Base-by-base conservation (phyloP, 2,329 filamentous ascomycete species). In the Colletotrichum sp. region DNA sequence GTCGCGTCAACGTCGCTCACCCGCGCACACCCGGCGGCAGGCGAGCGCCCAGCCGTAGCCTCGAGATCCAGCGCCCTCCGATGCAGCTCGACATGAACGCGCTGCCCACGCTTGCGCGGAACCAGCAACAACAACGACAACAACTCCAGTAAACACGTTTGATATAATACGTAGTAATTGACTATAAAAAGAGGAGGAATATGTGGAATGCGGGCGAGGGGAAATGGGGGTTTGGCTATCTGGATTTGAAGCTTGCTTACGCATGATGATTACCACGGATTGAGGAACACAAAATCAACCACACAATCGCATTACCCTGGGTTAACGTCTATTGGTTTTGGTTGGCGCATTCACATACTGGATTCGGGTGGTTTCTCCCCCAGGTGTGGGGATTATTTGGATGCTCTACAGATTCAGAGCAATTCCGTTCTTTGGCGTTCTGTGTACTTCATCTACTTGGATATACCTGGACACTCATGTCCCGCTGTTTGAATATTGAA, bases 1-100 rank as follows among this genome's bases (percentile, higher is more conserved):
- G 90, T 1, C 86, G 90, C 2, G 90, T 92, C 60, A 92, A 92
- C 72, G 89, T 92, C 3, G 88, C 87, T 0, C 90, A 92, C 72
- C 90, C 90, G 2, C 84, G 88, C 59, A 92, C 90, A 0, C 90
- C 90, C 0, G 90, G 90, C 5, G 87, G 86, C 0, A 84, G 89
- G 16, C 81, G 88, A 24, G 88, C 91, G 71, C 88, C 90, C 3
- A 92, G 90, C 78, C 83, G 90, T 71, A 92, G 90, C 80, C 79
- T 92, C 78, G 90, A 92, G 77, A 89, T 92, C 59, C 82, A 87
- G 32, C 84, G 90, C 49, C 87, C 88, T 1, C 78, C 81, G 0
- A 65, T 86, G 60, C 78, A 83, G 60, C 78, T 86, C 24, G 82
- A 82, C 24, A 80, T 87, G 80, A 80, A 78, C 5, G 59, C 69